Conservation (phyloP, 2,329 filamentous ascomycete genomes). For the Domatiomyces catenatus region DNA sequence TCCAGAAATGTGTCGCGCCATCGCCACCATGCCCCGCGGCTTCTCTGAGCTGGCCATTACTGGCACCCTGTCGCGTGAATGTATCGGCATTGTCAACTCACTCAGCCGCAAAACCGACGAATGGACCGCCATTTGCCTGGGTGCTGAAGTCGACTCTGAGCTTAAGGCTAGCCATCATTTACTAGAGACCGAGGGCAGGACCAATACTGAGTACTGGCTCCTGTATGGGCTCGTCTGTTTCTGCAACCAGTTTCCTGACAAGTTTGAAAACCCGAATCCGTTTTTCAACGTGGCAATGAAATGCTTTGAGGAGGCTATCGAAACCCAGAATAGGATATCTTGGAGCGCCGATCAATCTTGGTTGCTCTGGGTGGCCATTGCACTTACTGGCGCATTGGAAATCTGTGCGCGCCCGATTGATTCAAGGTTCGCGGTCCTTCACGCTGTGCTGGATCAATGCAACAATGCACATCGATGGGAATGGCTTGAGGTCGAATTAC, state of each 20-base stretch:
- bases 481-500: not conserved
- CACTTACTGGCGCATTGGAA: not conserved
- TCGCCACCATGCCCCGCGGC: slow-evolving; percentile 8
- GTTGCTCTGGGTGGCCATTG: not conserved
- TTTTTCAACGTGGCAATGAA: not conserved
- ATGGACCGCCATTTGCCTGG: not conserved
- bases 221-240: not conserved
- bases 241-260: not conserved
- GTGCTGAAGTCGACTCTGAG: not conserved
- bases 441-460: not conserved
- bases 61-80: slow-evolving; percentile 3
- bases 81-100: not conserved
- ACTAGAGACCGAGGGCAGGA: not conserved
- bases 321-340: not conserved
- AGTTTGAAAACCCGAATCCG: not conserved
- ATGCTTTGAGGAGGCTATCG: not conserved
- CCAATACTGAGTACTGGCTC: not conserved
- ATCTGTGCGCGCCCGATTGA: not conserved
- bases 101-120: not conserved
- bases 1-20: slow-evolving; percentile 4
- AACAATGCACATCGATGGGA: not conserved
- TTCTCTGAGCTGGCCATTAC: slow-evolving; percentile 11
- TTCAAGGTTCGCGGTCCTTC: not conserved
- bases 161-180: not conserved
- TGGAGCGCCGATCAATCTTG: not conserved